Conservation (phyloP, 306 rosid genomes). For the Neltuma alba region DNA sequence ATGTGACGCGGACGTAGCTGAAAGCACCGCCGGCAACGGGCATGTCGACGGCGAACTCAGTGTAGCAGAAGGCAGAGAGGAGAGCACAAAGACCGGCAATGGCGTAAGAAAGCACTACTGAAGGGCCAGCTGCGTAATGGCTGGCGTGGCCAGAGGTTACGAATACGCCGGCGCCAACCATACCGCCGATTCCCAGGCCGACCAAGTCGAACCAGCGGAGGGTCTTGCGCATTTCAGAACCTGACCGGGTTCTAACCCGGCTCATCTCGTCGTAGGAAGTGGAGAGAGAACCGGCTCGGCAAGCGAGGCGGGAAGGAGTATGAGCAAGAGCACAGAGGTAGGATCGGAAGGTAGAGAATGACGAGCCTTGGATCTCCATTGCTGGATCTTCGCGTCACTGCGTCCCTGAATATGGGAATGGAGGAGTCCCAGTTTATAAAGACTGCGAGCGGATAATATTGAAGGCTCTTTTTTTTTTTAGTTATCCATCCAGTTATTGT, state of each 20-base stretch:
- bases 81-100: constrained; percentile 97
- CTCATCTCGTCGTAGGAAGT: constrained; percentile 75
- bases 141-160: constrained; percentile 79
- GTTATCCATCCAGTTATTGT: too few relatives aligned
- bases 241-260: constrained; percentile 62
- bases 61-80: constrained; percentile 93
- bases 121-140: constrained; percentile 69
- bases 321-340: constrained; percentile 67
- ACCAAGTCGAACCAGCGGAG: constrained; percentile 92
- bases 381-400: background rate
- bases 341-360: constrained; percentile 65
- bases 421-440: background rate
- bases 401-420: background rate
- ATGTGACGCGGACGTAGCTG: constrained; percentile 91
- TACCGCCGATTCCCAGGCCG: constrained; percentile 81
- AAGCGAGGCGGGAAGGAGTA: constrained; percentile 70
- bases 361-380: constrained; percentile 62
- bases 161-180: constrained; percentile 93
- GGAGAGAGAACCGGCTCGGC: constrained; percentile 72
- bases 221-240: constrained; percentile 59
- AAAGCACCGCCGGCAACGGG: constrained; percentile 98
- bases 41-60: constrained; percentile 94
- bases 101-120: constrained; percentile 83
- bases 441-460: background rate
- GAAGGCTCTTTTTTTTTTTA: background rate